Percentiles rank a stretch among this genome's conserved stretches.
These are phyloP conservation scores for Venturia oleaginea DNA, from an alignment of 2,329 filamentous ascomycete genomes.

Conservation along the genomic window DNA sequence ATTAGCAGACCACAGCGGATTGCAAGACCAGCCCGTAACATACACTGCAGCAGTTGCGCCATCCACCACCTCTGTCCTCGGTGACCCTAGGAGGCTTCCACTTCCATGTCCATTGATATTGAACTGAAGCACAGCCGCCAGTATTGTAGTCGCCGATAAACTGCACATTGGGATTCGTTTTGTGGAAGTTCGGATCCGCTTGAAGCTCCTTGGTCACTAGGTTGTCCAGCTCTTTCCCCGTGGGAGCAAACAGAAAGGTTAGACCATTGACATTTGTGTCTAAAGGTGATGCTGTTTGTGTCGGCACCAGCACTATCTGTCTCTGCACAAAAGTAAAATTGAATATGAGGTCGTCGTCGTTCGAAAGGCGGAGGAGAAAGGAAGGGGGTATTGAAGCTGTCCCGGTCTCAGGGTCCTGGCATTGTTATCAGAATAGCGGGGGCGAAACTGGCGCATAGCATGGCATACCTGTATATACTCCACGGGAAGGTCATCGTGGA, in stretches of 20 bases:
- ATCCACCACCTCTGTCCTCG: slow-evolving; percentile 82
- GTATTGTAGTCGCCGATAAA: slow-evolving; percentile 89
- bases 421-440: background rate
- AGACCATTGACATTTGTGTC: slow-evolving; percentile 81
- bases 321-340: slow-evolving; percentile 82
- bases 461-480: slow-evolving; percentile 81
- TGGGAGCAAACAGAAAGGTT: slow-evolving; percentile 87
- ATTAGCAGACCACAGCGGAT: background rate
- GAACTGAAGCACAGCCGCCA: slow-evolving; percentile 69
- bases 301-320: slow-evolving; percentile 31
- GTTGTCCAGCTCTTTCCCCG: slow-evolving; percentile 79
- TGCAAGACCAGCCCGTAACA: slow-evolving; percentile 21
- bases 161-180: slow-evolving; percentile 81
- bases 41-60: slow-evolving; percentile 91
- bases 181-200: slow-evolving; percentile 93
- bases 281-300: slow-evolving; percentile 42
- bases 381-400: slow-evolving; percentile 42
- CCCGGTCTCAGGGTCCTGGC: slow-evolving; percentile 64
- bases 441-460: background rate
- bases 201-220: slow-evolving; percentile 92
- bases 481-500: slow-evolving; percentile 64
- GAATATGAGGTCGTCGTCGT: slow-evolving; percentile 88
- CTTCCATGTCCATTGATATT: slow-evolving; percentile 94
- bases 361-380: slow-evolving; percentile 78
- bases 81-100: slow-evolving; percentile 79